Percentiles rank a stretch among this genome's conserved stretches.
Evolutionary conservation across 371 early-diverging fungal species (phyloP).

Genomic region (Zychaea mexicana): DNA sequence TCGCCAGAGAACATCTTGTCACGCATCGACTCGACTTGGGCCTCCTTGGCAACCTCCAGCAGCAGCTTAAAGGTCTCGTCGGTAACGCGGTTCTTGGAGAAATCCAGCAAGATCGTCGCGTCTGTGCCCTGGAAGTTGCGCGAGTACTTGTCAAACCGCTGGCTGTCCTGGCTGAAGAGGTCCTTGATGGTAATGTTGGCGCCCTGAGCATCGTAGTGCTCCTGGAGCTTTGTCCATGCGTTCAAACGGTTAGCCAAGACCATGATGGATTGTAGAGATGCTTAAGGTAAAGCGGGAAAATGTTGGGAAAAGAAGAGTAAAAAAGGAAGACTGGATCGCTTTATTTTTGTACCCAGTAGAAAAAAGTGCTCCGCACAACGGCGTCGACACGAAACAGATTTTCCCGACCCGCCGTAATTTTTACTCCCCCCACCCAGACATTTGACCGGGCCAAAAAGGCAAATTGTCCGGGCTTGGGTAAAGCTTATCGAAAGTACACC

Average conservation of each 20-base stretch:
- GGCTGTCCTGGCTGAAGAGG: conserved; percentile 74
- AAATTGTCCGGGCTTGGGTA: neutral
- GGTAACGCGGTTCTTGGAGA: conserved; percentile 91
- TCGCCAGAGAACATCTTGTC: conserved; percentile 95
- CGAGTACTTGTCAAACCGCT: conserved; percentile 81
- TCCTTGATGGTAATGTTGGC: conserved; percentile 76
- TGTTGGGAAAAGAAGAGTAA: neutral
- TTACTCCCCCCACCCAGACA: no score
- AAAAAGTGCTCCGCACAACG: neutral
- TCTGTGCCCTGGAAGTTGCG: conserved; percentile 73
- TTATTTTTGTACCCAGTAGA: neutral
- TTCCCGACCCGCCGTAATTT: neutral
- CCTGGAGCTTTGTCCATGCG: conserved; percentile 85
- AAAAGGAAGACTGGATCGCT: neutral
- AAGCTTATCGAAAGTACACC: neutral
- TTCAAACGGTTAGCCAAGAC: conserved; percentile 73
- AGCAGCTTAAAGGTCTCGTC: conserved; percentile 81
- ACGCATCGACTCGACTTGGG: conserved; percentile 84
- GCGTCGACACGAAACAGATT: neutral
- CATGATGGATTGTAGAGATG: conserved; percentile 43
- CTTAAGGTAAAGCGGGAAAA: conserved; percentile 2
- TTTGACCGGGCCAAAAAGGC: neutral
- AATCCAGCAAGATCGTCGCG: conserved; percentile 85
- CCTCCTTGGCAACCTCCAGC: conserved; percentile 82
- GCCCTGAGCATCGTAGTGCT: conserved; percentile 79